phyloP scores from a whole-genome alignment of 2,329 filamentous ascomycete genomes.

The Venturia aucupariae region DNA sequence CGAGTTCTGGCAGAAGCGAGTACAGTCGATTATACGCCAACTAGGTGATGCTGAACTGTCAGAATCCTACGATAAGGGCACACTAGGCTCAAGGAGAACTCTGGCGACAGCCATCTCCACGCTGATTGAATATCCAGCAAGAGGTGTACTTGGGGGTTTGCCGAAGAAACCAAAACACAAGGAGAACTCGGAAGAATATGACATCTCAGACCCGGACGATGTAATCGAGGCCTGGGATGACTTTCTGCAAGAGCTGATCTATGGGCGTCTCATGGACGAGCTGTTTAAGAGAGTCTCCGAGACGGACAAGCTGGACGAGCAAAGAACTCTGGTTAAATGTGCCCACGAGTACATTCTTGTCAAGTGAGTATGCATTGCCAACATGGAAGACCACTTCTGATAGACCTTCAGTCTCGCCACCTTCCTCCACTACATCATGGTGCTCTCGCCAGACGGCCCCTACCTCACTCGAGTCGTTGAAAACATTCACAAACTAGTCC shows the following conservation, averaged over 20 bases:
- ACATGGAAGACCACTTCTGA: not conserved
- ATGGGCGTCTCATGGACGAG: slow-evolving; percentile 57
- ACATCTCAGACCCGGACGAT: slow-evolving; percentile 50
- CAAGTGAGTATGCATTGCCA: slow-evolving; percentile 47
- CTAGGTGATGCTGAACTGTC: slow-evolving; percentile 62
- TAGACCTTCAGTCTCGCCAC: slow-evolving; percentile 51
- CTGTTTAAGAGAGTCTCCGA: slow-evolving; percentile 52
- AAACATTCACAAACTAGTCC: slow-evolving; percentile 60
- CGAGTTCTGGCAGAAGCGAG: slow-evolving; percentile 56
- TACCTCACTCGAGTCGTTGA: slow-evolving; percentile 63
- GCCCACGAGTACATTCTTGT: slow-evolving; percentile 60
- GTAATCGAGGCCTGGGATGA: slow-evolving; percentile 58
- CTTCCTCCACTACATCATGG: slow-evolving; percentile 63
- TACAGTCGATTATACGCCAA: slow-evolving; percentile 48
- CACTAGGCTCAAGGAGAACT: slow-evolving; percentile 64
- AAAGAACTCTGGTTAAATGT: slow-evolving; percentile 53
- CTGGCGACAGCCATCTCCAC: slow-evolving; percentile 62
- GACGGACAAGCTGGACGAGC: slow-evolving; percentile 54
- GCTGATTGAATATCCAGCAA: slow-evolving; percentile 58
- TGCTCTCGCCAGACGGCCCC: slow-evolving; percentile 65
- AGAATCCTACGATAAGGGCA: slow-evolving; percentile 74
- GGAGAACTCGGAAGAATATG: slow-evolving; percentile 37
- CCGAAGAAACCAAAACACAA: slow-evolving; percentile 22
- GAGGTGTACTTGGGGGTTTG: slow-evolving; percentile 57
- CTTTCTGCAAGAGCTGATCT: slow-evolving; percentile 55